Evolutionary conservation across 2,329 filamentous ascomycete genomes (phyloP).

Genomic region (Niveomyces coronatus): DNA sequence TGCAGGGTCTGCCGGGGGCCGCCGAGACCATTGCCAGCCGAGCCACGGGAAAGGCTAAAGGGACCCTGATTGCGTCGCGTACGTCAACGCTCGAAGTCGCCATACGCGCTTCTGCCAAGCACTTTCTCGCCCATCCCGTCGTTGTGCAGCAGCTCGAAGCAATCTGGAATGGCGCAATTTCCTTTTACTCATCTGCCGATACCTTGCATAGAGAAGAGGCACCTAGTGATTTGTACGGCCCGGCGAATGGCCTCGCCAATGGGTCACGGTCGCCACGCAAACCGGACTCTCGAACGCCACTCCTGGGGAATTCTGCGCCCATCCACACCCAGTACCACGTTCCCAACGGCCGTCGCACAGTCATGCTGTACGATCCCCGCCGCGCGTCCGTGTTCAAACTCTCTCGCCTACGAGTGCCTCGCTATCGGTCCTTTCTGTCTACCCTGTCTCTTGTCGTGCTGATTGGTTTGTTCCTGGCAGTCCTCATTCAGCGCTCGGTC

Average conservation of each 20-base stretch:
- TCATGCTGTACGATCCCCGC: slow-evolving; percentile 79
- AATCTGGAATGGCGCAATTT: slow-evolving; percentile 92
- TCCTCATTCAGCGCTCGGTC: slow-evolving; percentile 64
- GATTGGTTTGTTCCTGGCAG: slow-evolving; percentile 74
- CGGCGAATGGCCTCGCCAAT: slow-evolving; percentile 15
- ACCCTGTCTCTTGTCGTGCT: slow-evolving; percentile 79
- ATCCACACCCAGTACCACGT: slow-evolving; percentile 23
- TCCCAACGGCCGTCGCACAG: slow-evolving; percentile 54
- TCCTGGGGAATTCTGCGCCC: slow-evolving; percentile 30
- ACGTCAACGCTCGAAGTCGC: slow-evolving; percentile 89
- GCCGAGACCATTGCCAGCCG: slow-evolving; percentile 24
- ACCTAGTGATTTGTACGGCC: slow-evolving; percentile 17
- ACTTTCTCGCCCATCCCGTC: slow-evolving; percentile 81
- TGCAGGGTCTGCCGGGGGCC: slow-evolving; percentile 61
- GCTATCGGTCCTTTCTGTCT: slow-evolving; percentile 83
- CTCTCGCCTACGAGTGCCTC: slow-evolving; percentile 78
- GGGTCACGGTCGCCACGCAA: slow-evolving; percentile 22
- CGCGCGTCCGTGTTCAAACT: slow-evolving; percentile 88
- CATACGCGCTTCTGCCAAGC: slow-evolving; percentile 85
- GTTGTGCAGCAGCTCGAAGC: slow-evolving; percentile 93
- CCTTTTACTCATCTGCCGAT: slow-evolving; percentile 85
- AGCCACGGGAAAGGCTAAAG: slow-evolving; percentile 29
- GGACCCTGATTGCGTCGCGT: slow-evolving; percentile 52
- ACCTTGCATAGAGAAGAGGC: slow-evolving; percentile 58
- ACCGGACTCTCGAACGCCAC: slow-evolving; percentile 38